A percentile compares a stretch with the other conserved stretches of the same genome.
Conservation (phyloP, 129 eudicot genomes). For the carrot (Daucus carota) region DH1_v3.0 NC_030387.2:20026501-20027000, state of each 20-base stretch:
- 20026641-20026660: slow-evolving; percentile 65
- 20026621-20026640: slow-evolving; percentile 89
- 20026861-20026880: neutral
- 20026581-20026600: slow-evolving; percentile 81
- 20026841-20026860: neutral
- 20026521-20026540: slow-evolving; percentile 7
- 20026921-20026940: neutral
- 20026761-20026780: slow-evolving; percentile 99
- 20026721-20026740: slow-evolving; percentile 72
- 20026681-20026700: neutral
- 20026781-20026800: slow-evolving; percentile 55
- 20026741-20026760: slow-evolving; percentile 99
- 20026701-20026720: slow-evolving; percentile 3
- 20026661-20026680: neutral
- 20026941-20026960: neutral
- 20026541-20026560: neutral
- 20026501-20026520: neutral
- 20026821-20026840: slow-evolving; percentile 36
- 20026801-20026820: slow-evolving; percentile 35
- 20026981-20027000: neutral
- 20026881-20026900: neutral
- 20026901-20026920: too few species aligned
- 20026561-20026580: slow-evolving; percentile 67
- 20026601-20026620: slow-evolving; percentile 97
- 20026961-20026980: neutral